Base-by-base conservation (phyloP, 2,329 filamentous ascomycete species). In the Xylaria arbuscula region DNA sequence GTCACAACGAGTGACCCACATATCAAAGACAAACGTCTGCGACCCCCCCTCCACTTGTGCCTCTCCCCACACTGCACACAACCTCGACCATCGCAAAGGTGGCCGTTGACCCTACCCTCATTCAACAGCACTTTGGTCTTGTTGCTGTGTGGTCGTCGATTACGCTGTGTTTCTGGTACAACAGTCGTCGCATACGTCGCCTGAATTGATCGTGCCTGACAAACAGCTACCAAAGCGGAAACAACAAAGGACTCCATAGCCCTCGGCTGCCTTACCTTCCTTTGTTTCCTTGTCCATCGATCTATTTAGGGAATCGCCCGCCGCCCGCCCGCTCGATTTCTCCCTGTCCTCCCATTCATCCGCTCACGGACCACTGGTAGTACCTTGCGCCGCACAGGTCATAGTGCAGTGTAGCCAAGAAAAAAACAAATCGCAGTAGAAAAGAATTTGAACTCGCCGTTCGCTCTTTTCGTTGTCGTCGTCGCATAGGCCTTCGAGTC, bases 401-500 rank as follows among this genome's bases (percentile, higher is more conserved):
- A 75, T 75, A 74, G 76, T 77, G 77, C 75, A 75, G 77, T 79
- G 77, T 77, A 76, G 72, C 66, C 72, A 73, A 72, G 67, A 70
- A 69, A 55, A 55, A 74, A 73, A 71, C 70, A 76, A 62, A 70
- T 67, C 70, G 72, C 73, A 69, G 74, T 75, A 78, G 74, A 78
- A 68, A 75, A 76, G 72, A 73, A 63, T 64, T 70, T 40, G 57
- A 66, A 62, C 65, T 64, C 62, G 40, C 57, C 65, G 57, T 64
- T 63, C 60, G 63, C 47, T 68, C 55, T 63, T 69, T 50, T 57
- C 63, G 67, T 72, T 62, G 64, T 64, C 72, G 72, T 73, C 72
- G 75, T 72, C 72, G 73, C 70, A 72, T 73, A 74, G 72, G 74
- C 72, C 69, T 70, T 74, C 68, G 70, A 74, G 75, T 76, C 72